Conservation (phyloP, 2,329 filamentous ascomycete species). For the Arachnomyces sp. region DNA sequence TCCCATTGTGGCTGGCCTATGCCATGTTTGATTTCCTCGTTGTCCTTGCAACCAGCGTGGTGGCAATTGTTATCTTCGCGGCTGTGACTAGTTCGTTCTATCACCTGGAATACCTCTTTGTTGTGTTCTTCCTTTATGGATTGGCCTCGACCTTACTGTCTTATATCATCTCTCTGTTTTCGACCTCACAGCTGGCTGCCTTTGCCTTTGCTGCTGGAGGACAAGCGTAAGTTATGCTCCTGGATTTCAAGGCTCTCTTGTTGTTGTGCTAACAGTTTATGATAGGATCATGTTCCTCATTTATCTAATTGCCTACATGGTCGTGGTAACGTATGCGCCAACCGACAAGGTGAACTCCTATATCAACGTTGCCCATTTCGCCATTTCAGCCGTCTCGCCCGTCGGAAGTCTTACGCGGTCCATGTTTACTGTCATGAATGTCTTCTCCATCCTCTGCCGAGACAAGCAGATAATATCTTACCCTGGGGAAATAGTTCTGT, state of each 20-base stretch:
- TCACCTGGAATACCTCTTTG: constrained; percentile 69
- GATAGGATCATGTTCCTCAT: constrained; percentile 55
- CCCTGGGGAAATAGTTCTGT: constrained; percentile 63
- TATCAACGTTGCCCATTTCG: constrained; percentile 64
- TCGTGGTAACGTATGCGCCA: constrained; percentile 65
- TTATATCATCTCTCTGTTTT: constrained; percentile 75
- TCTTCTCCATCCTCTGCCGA: constrained; percentile 70
- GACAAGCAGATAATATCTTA: constrained; percentile 56
- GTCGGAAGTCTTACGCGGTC: constrained; percentile 66
- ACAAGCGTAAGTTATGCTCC: constrained; percentile 47
- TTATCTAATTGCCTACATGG: constrained; percentile 64
- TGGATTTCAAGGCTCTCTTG: constrained; percentile 8
- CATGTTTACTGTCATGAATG: constrained; percentile 69
- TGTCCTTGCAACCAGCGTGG: constrained; percentile 56
- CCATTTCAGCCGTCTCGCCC: constrained; percentile 64
- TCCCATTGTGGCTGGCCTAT: constrained; percentile 81
- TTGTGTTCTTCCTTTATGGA: constrained; percentile 73
- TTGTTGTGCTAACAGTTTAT: constrained; percentile 6
- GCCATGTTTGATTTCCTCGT: constrained; percentile 70
- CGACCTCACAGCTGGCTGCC: constrained; percentile 68
- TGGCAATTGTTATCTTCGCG: constrained; percentile 62
- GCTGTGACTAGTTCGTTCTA: constrained; percentile 60
- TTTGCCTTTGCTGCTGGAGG: constrained; percentile 75
- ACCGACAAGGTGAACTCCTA: constrained; percentile 59
- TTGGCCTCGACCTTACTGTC: constrained; percentile 66